Percentiles rank a stretch among this genome's conserved stretches.
phyloP scores from a whole-genome alignment of 768 basidiomycete species.

The Termitomyces bulborhizus region DNA sequence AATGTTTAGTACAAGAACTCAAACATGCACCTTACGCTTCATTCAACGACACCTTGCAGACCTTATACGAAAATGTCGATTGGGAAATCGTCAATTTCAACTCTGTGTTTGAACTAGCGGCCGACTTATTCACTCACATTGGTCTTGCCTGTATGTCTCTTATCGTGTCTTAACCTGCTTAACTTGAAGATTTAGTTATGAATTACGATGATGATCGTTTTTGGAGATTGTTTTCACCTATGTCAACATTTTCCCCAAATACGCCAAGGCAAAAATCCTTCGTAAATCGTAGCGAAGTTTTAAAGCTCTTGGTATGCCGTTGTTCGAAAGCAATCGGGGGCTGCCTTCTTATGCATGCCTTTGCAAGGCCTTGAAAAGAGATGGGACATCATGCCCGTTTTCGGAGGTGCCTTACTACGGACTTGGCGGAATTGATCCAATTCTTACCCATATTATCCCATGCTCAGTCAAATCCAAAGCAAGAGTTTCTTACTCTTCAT shows the following conservation, averaged over 20 bases:
- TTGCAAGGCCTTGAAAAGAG: slow-evolving; percentile 12
- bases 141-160: slow-evolving; percentile 12
- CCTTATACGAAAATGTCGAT: slow-evolving; percentile 13
- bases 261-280: not conserved
- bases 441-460: slow-evolving; percentile 11
- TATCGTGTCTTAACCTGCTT: not conserved
- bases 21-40: slow-evolving; percentile 9
- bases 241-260: not conserved
- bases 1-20: slow-evolving; percentile 12
- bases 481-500: not conserved
- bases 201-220: slow-evolving; percentile 3
- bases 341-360: not conserved
- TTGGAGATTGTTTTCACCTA: slow-evolving; percentile 2
- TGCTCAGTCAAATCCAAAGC: slow-evolving; percentile 10
- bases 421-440: slow-evolving; percentile 3
- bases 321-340: not conserved
- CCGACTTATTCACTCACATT: slow-evolving; percentile 14
- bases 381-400: slow-evolving; percentile 14
- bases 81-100: slow-evolving; percentile 5
- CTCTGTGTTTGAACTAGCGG: slow-evolving; percentile 12
- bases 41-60: slow-evolving; percentile 6
- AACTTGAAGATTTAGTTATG: slow-evolving; percentile 3
- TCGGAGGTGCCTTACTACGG: slow-evolving; percentile 9
- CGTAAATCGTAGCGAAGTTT: not conserved
- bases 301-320: slow-evolving; percentile 8